These are phyloP conservation scores for Cystobasidiaceae sp. DNA, from an alignment of 1,284 basidiomycete genomes.

Conservation along the genomic window DNA sequence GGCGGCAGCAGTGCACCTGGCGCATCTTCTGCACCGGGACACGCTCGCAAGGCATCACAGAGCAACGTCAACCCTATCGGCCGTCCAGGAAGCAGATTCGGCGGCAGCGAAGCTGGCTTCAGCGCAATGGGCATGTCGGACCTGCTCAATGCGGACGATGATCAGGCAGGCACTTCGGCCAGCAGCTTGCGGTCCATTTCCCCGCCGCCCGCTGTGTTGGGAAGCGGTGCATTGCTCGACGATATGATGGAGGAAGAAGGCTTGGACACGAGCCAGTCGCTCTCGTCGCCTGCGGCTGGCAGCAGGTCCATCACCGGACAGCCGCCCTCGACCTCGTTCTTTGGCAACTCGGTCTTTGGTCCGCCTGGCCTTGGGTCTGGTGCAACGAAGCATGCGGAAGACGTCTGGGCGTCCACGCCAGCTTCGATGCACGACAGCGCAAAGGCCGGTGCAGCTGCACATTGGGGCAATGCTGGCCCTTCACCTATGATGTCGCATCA, in stretches of 20 bases:
- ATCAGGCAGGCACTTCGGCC: constrained; percentile 24
- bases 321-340: neutral
- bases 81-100: constrained; percentile 9
- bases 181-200: constrained; percentile 31
- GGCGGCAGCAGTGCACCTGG: neutral
- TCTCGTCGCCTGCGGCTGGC: neutral
- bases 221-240: constrained; percentile 30
- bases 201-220: constrained; percentile 28
- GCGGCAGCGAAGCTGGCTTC: constrained; percentile 8
- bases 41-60: constrained; percentile 8
- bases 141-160: constrained; percentile 25
- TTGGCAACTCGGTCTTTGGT: constrained; percentile 13
- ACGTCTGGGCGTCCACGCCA: constrained; percentile 27
- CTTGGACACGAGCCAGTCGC: neutral
- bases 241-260: constrained; percentile 31
- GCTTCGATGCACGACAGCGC: constrained; percentile 7
- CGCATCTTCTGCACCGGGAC: constrained; percentile 7
- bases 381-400: constrained; percentile 22
- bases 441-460: neutral
- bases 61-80: constrained; percentile 17
- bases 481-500: constrained; percentile 1
- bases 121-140: constrained; percentile 26
- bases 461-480: neutral
- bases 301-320: neutral
- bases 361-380: constrained; percentile 2